Base-by-base conservation (phyloP, 805 yeast genomes). In the Kluyveromyces lactis region DNA sequence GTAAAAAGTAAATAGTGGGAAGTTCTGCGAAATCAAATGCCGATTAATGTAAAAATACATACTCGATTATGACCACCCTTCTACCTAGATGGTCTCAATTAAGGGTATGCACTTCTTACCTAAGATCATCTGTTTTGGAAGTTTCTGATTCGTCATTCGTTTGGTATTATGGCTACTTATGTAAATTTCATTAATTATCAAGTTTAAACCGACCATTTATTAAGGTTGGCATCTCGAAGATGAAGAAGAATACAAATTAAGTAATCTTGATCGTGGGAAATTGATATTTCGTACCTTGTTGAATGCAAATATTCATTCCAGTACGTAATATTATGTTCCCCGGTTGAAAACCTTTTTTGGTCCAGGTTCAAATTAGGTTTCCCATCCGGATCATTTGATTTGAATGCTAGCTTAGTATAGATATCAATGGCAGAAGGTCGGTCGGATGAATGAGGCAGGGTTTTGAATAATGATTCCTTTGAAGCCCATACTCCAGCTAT, bases 401-500 rank as follows among this genome's bases (percentile, higher is more conserved):
- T 58, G 37, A 44, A 50, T 13, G 48, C 39, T 4, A 59, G 38
- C 19, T 44, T 45, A 1, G 61, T 50, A 39, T 56, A 59, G 13
- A 59, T 42, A 8, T 44, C 39, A 35, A 50, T 52, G 5, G 64
- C 60, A 4, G 64, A 56, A 4, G 58, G 60, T 21, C 53, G 26
- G 2, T 36, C 34, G 4, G 40, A 19, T 4, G 32, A 10, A 15
- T 41, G 33, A 9, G 43, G 31, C 18, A 59, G 33, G 2, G 58
- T 48, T 39, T 59, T 59, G 17, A 44, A 48, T 2, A 46, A 8
- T 3, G 60, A 45, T 39, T 59, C 64, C 39, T 59, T 59, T 2
- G 52, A 35, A 3, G 62, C 60, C 64, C 64, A 59, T 12, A 58
- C 38, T 3, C 64, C 61, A 8, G 56, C 56, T 3, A 53, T 36